Evolutionary conservation across 306 rosid species (phyloP), one percentile per base, ranked within the genome.

Genomic region (Quercus wislizeni): DNA sequence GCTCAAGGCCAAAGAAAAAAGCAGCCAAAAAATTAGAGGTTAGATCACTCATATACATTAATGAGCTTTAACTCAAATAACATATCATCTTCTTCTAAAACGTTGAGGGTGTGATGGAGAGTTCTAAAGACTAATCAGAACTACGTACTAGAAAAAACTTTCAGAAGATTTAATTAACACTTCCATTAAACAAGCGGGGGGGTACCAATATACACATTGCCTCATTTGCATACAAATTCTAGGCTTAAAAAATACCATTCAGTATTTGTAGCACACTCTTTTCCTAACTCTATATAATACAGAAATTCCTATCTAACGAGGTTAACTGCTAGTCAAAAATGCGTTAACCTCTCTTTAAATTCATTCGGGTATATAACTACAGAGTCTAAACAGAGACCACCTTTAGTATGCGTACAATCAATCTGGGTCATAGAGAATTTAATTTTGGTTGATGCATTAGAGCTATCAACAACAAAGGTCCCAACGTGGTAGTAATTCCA

Each of bases 351-450:
- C 76, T 84, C 91, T 76, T 73, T 75, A 80, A 86, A 80, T 52
- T 83, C 92, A 52, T 84, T 81, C 25, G 99, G 99, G 78, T 71
- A 87, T 72, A 96, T 67, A 38, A 90, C 78, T 79, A 90, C 91
- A 65, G 99, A 90, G 77, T 96, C 99, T 77, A 96, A 74, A 89
- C 97, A 93, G 28, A 96, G 96, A 27, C 99, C 99, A 7, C 99
- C 98, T 86, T 93, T 96, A 14, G 97, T 89, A 79, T 96, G 99
- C 5, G 99, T 96, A 81, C 99, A 96, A 84, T 96, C 99, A 70
- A 96, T 96, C 85, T 96, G 99, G 75, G 96, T 91, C 99, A 95
- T 89, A 0, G 97, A 95, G 86, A 93, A 87, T 75, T 93, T 91
- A 19, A 95, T 69, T 82, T 87, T 91, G 49, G 92, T 91, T 25